Conservation (phyloP, 1,284 basidiomycete species). For the Golubevia sp. region DNA sequence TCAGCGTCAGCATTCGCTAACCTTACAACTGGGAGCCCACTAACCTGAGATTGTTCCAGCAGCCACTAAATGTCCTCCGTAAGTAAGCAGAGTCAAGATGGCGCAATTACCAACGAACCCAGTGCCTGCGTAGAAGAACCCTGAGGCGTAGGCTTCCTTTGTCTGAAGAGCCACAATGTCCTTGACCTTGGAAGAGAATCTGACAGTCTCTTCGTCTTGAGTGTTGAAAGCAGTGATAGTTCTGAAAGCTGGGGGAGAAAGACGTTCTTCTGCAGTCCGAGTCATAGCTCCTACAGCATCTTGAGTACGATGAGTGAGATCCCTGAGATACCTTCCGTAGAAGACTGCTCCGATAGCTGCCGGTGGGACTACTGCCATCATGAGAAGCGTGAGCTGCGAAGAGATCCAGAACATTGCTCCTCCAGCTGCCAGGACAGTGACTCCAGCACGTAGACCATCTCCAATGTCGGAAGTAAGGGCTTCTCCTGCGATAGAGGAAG, state of each 20-base stretch:
- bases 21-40: too few species aligned
- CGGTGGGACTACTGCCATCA: constrained; percentile 61
- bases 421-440: constrained; percentile 51
- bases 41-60: constrained; percentile 46
- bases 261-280: constrained; percentile 52
- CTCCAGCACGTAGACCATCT: constrained; percentile 50
- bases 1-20: too few species aligned
- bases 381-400: constrained; percentile 53
- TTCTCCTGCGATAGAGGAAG: constrained; percentile 16
- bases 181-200: constrained; percentile 35
- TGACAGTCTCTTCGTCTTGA: constrained; percentile 34
- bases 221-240: constrained; percentile 56
- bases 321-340: constrained; percentile 58
- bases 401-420: constrained; percentile 59
- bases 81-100: constrained; percentile 56
- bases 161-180: constrained; percentile 53
- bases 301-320: constrained; percentile 55
- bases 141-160: constrained; percentile 57
- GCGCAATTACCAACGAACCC: constrained; percentile 60
- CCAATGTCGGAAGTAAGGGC: constrained; percentile 57
- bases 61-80: constrained; percentile 55
- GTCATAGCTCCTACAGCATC: constrained; percentile 58
- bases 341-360: constrained; percentile 60
- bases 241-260: constrained; percentile 52
- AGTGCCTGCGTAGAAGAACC: constrained; percentile 58